Base-by-base conservation (phyloP, 768 basidiomycete genomes). In the Lactarius tabidus region DNA sequence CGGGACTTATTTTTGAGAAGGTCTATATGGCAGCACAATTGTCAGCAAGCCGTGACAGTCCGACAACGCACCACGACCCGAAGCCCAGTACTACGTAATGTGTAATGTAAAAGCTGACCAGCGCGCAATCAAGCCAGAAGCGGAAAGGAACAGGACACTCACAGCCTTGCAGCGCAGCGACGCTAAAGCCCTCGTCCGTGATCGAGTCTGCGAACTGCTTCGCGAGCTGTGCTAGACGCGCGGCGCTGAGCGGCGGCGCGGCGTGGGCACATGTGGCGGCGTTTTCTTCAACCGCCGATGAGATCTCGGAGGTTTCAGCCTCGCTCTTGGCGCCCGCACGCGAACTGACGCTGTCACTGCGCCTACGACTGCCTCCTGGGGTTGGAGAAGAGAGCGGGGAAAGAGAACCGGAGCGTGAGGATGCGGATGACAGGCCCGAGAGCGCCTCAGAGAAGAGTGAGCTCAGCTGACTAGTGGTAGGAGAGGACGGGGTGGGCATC, bases 81-180 rank as follows among this genome's bases (percentile, higher is more conserved):
- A 62, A 59, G 63, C 14, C 69, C 41, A n/a, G n/a, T n/a, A 38
- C 17, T 60, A 57, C n/a, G 63, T 60, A 58, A 55, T 45, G 39
- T 60, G 51, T 43, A 59, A 36, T 59, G 62, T 59, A 38, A 67
- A 48, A 45, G 43, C 59, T 48, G 35, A 60, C 41, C 67, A 71
- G 69, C 71, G 59, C 59, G 70, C 31, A 64, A 70, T 59, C 57
- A 53, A 70, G 61, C 64, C 54, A 57, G 59, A 61, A 54, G 52
- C 66, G 62, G 62, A 62, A 60, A 53, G 58, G 62, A 61, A 57
- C 45, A 41, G 65, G 61, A 71, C 39, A 86, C 90, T 83, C 74
- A 91, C 90, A 94, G 74, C 92, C 93, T 77, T 95, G 93, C 60
- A 97, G 79, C 63, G 91, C 89, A 23, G 94, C 93, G 61, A 95